phyloP scores from a whole-genome alignment of 371 early-diverging fungal genomes.

The Syncephalastrum monosporum region DNA sequence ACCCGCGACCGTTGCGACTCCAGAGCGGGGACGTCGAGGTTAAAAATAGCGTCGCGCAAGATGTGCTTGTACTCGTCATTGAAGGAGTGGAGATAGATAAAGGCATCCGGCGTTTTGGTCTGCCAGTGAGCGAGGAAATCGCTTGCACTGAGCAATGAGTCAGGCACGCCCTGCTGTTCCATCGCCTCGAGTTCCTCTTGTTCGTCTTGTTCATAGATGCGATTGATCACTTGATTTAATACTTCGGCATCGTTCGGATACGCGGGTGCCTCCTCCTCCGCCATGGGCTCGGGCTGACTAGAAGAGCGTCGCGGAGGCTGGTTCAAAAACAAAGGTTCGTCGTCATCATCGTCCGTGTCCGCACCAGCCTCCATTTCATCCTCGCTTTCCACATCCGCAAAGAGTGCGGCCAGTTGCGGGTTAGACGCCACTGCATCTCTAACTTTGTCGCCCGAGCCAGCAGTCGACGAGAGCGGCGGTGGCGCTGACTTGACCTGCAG shows the following conservation, averaged over 20 bases:
- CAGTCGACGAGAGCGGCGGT: background rate
- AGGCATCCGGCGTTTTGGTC: constrained; percentile 29
- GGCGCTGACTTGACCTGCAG: background rate
- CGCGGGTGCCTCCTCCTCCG: background rate
- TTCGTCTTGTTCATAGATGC: constrained; percentile 38
- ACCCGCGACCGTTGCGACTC: constrained; percentile 25
- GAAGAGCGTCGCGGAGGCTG: constrained; percentile 11
- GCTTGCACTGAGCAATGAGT: background rate
- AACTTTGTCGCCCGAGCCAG: constrained; percentile 24
- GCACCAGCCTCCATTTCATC: constrained; percentile 19
- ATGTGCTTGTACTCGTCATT: constrained; percentile 45
- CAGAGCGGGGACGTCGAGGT: constrained; percentile 29
- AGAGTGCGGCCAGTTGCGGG: constrained; percentile 33
- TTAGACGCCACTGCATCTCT: constrained; percentile 29
- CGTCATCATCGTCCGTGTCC: constrained; percentile 32
- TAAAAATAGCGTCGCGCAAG: constrained; percentile 41
- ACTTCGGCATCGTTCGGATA: constrained; percentile 1
- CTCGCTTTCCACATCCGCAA: constrained; percentile 16
- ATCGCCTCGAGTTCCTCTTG: background rate
- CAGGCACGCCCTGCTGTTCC: background rate
- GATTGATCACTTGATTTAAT: constrained; percentile 47
- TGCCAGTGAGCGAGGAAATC: too few relatives aligned
- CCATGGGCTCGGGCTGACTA: background rate
- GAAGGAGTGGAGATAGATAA: constrained; percentile 33
- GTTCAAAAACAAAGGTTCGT: constrained; percentile 21